A percentile compares a stretch with the other conserved stretches of the same genome.
phyloP scores from a whole-genome alignment of 768 basidiomycete genomes.

The Pisolithus tinctorius region DNA sequence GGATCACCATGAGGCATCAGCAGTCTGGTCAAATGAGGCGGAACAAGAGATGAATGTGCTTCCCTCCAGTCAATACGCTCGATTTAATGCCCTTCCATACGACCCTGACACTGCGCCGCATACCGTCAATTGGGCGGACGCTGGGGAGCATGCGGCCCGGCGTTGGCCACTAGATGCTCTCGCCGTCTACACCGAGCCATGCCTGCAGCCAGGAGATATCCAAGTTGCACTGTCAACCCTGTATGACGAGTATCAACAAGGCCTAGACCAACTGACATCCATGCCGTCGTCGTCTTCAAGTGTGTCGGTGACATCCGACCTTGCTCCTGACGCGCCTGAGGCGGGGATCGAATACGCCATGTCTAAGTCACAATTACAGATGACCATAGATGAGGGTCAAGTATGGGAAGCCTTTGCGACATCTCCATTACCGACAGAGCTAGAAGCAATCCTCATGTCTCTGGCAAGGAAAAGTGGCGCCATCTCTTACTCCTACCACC shows the following conservation, averaged over 20 bases:
- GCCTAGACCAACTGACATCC: constrained; percentile 38
- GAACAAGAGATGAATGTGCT: not conserved
- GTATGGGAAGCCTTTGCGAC: constrained; percentile 47
- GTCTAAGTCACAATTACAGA: constrained; percentile 56
- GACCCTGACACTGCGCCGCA: constrained; percentile 15
- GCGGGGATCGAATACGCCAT: constrained; percentile 39
- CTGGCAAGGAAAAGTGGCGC: constrained; percentile 46
- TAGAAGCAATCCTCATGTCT: constrained; percentile 17
- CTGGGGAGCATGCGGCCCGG: constrained; percentile 9
- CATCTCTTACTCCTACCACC: constrained; percentile 60
- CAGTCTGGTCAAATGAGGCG: not conserved
- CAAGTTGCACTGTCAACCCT: constrained; percentile 35
- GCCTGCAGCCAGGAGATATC: constrained; percentile 23
- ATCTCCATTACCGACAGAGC: constrained; percentile 9
- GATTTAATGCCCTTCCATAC: constrained; percentile 6
- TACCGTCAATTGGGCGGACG: constrained; percentile 19
- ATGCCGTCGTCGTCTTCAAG: constrained; percentile 30
- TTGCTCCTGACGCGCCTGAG: constrained; percentile 24
- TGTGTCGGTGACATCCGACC: constrained; percentile 7
- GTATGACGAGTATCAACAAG: constrained; percentile 44
- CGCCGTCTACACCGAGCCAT: not conserved
- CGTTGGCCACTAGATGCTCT: not conserved
- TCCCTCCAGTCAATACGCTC: not conserved
- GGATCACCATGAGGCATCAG: not conserved
- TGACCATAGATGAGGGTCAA: constrained; percentile 53